Base-by-base conservation (phyloP, 768 basidiomycete genomes). In the Exsudoporus frostii region DNA sequence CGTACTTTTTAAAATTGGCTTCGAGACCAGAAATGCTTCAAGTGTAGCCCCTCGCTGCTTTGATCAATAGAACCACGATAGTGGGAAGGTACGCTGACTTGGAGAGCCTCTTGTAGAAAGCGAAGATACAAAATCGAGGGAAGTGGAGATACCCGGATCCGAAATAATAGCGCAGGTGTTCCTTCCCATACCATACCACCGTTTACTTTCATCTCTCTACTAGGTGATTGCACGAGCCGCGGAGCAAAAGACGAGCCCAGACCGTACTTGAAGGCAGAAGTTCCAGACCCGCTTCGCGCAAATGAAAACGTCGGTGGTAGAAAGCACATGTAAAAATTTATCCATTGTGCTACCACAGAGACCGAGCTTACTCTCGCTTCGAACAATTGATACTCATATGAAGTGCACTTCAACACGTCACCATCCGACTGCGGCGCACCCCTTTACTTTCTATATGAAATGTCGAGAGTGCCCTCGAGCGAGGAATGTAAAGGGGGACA, bases 231-330 rank as follows among this genome's bases (percentile, higher is more conserved):
- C 38, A 25, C 48, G 38, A 39, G 36, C 65, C 63, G 65, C 57
- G 58, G 53, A 44, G 51, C 2, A 46, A 32, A 42, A 19, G 40
- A 45, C 19, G 34, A 4, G 50, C 15, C 61, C 45, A 51, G 55
- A 45, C 44, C 27, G 13, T 22, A 3, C 30, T 36, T 42, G 22
- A 55, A 48, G 51, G 41, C 44, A 53, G 54, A 42, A 60, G 57
- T 47, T 20, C 51, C 4, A 53, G 45, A 27, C 50, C 52, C 33
- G 36, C 44, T 40, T 50, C 30, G 49, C 20, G 36, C 29, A 57
- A 53, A 65, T 56, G 55, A 66, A 54, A 17, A 11, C 38, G 29
- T 52, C 54, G 51, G 59, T n/a, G 46, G 22, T 48, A 58, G 47
- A 52, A 7, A 39, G 56, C 13, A 37, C 36, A 46, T 45, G 48